Percentiles rank a stretch among this genome's conserved stretches.
These are phyloP conservation scores for Stachybotrys chartarum DNA, from an alignment of 2,329 filamentous ascomycete species.

Conservation along the genomic window DNA sequence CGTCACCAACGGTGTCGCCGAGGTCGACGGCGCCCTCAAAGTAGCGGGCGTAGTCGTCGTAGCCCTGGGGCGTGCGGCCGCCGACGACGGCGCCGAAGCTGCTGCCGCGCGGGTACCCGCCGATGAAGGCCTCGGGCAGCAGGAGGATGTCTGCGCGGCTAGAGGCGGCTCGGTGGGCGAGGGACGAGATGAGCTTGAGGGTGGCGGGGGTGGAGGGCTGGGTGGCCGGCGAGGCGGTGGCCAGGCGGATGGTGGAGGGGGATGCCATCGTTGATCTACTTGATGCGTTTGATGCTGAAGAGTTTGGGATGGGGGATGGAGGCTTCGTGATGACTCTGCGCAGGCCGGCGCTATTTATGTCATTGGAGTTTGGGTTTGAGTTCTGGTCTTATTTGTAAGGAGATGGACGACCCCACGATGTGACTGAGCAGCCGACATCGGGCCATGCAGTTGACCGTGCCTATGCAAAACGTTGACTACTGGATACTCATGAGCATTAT, in stretches of 20 bases:
- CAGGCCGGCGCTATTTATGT: too few relatives aligned
- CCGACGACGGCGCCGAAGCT: conserved; percentile 72
- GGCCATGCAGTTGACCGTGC: too few relatives aligned
- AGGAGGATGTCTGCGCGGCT: conserved; percentile 61
- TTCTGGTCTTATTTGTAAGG: too few relatives aligned
- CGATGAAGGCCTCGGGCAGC: conserved; percentile 87
- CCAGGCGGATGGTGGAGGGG: conserved; percentile 38
- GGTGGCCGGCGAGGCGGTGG: conserved; percentile 48
- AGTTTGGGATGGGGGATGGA: background rate
- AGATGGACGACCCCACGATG: too few relatives aligned
- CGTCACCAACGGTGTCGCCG: conserved; percentile 61
- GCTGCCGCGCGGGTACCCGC: conserved; percentile 81
- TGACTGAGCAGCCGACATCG: too few relatives aligned
- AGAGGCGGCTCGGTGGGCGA: conserved; percentile 56
- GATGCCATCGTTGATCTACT: background rate
- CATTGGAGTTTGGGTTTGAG: too few relatives aligned
- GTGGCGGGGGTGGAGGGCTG: conserved; percentile 49
- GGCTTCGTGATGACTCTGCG: background rate
- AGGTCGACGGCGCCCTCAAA: conserved; percentile 75
- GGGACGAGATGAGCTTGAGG: conserved; percentile 55
- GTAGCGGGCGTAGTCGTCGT: conserved; percentile 77
- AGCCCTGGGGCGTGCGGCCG: conserved; percentile 56
- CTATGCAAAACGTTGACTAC: too few relatives aligned
- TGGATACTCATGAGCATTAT: too few relatives aligned
- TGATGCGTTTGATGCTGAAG: background rate